Evolutionary conservation across 2,329 filamentous ascomycete genomes (phyloP).

Genomic region (Zasmidium citrigriseum): DNA sequence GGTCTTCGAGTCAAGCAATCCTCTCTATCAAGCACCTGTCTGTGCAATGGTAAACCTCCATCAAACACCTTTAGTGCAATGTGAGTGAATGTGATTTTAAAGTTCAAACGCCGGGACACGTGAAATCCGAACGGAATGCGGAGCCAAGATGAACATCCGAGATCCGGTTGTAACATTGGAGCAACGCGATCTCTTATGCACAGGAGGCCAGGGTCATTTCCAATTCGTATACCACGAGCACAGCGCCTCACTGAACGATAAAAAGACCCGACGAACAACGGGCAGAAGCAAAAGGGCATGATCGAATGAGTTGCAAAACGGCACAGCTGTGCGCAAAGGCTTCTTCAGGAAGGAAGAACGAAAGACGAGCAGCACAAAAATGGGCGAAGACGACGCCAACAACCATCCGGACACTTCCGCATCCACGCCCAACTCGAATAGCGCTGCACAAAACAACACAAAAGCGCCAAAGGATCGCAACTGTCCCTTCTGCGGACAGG

Average conservation of each 20-base stretch:
- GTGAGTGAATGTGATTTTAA: too few relatives aligned
- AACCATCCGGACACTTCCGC: constrained; percentile 25
- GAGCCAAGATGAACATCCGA: neutral
- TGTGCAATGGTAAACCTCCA: too few relatives aligned
- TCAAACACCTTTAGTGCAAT: too few relatives aligned
- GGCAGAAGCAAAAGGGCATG: neutral
- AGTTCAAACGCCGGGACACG: neutral
- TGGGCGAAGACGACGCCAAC: constrained; percentile 14
- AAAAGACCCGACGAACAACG: neutral
- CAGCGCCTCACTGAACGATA: neutral
- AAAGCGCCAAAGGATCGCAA: constrained; percentile 72
- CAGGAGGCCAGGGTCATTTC: neutral
- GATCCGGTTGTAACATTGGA: neutral
- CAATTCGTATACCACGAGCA: neutral
- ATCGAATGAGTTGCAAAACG: neutral
- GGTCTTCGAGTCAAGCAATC: too few relatives aligned
- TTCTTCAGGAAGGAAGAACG: neutral
- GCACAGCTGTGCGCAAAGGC: neutral
- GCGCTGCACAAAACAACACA: constrained; percentile 13
- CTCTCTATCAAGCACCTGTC: too few relatives aligned
- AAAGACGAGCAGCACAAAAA: neutral
- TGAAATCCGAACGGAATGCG: neutral
- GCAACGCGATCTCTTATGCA: neutral
- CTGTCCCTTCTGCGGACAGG: constrained; percentile 84
- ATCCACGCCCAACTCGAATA: constrained; percentile 26